Percentiles rank a stretch among this genome's conserved stretches.
Evolutionary conservation across 345 rosid species (phyloP).

Genomic region (Anastatica hierochuntica): DNA sequence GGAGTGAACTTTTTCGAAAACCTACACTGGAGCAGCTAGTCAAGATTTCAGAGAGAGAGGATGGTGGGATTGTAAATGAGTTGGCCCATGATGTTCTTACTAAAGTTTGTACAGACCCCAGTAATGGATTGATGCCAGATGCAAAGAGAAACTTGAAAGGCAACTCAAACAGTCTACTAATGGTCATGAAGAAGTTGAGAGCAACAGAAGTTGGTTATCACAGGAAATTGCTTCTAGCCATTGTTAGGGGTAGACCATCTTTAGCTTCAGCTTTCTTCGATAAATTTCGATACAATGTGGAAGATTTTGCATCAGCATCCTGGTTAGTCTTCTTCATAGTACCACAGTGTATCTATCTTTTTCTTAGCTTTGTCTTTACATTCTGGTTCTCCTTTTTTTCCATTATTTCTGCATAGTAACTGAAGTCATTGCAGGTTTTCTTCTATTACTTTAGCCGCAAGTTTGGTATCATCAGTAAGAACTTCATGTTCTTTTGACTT

Average conservation of each 20-base stretch:
- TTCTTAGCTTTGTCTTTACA: not conserved
- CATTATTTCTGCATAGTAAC: conserved; percentile 25
- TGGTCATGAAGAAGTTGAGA: conserved; percentile 75
- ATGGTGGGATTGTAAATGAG: conserved; percentile 40
- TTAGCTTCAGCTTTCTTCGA: conserved; percentile 68
- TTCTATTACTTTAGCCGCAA: conserved; percentile 69
- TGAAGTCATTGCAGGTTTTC: conserved; percentile 69
- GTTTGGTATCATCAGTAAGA: conserved; percentile 53
- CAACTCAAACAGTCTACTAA: conserved; percentile 55
- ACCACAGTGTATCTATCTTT: conserved; percentile 7
- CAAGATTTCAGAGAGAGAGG: conserved; percentile 54
- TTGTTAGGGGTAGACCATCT: conserved; percentile 54
- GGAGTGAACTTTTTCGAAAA: conserved; percentile 88
- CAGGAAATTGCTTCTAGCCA: conserved; percentile 71
- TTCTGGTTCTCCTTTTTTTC: not conserved
- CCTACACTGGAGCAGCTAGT: conserved; percentile 64
- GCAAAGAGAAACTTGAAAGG: conserved; percentile 54
- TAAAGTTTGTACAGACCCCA: conserved; percentile 73
- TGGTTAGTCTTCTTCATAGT: conserved; percentile 52
- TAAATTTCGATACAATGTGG: conserved; percentile 81
- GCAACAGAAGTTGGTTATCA: conserved; percentile 60
- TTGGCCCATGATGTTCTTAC: conserved; percentile 62
- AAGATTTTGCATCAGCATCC: conserved; percentile 61
- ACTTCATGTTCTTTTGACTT: conserved; percentile 43
- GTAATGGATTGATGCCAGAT: conserved; percentile 86